Percentiles rank a stretch among this genome's conserved stretches.
Conservation (phyloP, 306 rosid species). For the Lathyrus tuberosus region DNA sequence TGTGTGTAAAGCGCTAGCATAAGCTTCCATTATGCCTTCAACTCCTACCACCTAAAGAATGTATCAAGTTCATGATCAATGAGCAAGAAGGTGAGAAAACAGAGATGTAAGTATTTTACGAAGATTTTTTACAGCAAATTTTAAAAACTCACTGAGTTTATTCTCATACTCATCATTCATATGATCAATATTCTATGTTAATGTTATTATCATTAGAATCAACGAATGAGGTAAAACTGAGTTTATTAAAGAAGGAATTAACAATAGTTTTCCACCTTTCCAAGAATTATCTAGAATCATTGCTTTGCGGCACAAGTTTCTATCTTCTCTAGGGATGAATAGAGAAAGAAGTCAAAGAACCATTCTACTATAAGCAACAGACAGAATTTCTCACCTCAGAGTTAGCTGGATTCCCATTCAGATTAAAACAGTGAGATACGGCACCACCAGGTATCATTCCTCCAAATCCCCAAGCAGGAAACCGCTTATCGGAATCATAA, state of each 20-base stretch:
- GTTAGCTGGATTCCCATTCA: conserved; percentile 53
- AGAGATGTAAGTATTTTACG: not conserved
- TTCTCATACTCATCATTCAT: not conserved
- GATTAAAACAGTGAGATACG: conserved; percentile 79
- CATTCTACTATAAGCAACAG: not conserved
- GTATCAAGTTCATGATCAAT: not conserved
- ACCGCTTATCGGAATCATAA: conserved; percentile 70
- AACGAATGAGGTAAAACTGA: not conserved
- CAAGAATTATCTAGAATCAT: not conserved
- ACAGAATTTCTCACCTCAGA: conserved; percentile 56
- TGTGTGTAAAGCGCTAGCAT: conserved; percentile 57
- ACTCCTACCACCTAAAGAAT: conserved; percentile 73
- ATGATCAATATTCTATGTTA: not conserved
- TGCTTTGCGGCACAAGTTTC: not conserved
- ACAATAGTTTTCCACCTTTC: not conserved
- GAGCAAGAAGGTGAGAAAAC: not conserved
- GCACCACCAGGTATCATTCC: conserved; percentile 49
- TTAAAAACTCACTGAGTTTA: not conserved
- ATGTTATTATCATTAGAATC: not conserved
- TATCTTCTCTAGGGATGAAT: conserved; percentile 12
- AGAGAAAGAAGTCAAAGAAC: conserved; percentile 11
- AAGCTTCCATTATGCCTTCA: conserved; percentile 84
- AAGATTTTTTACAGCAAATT: not conserved
- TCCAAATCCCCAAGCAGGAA: conserved; percentile 99
- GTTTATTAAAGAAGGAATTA: not conserved